Evolutionary conservation across 495 filamentous ascomycete genomes (phyloP).

Genomic region (Bacidia rubella): DNA sequence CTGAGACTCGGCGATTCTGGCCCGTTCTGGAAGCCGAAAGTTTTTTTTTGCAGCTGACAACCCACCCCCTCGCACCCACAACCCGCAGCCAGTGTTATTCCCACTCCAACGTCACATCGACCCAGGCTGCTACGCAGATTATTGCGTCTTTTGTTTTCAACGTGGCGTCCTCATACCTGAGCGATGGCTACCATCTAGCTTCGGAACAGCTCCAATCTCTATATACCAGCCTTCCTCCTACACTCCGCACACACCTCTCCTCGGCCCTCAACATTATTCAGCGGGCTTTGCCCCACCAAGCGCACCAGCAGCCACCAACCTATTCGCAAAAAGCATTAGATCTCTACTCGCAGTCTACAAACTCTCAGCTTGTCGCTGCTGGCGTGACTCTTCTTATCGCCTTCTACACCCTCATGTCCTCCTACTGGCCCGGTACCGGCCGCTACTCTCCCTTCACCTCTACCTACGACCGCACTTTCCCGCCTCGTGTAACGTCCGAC

Average conservation of each 20-base stretch:
- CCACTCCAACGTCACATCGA: neutral
- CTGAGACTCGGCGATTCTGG: neutral
- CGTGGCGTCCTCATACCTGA: slow-evolving; percentile 35
- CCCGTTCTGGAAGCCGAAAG: neutral
- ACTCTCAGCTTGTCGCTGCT: slow-evolving; percentile 31
- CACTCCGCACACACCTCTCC: slow-evolving; percentile 28
- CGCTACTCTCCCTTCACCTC: slow-evolving; percentile 39
- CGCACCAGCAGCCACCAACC: slow-evolving; percentile 17
- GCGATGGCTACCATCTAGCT: slow-evolving; percentile 28
- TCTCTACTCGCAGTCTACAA: slow-evolving; percentile 15
- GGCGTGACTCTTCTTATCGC: slow-evolving; percentile 37
- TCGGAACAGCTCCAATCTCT: slow-evolving; percentile 39
- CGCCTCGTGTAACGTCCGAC: slow-evolving; percentile 54
- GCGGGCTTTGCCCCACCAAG: slow-evolving; percentile 32
- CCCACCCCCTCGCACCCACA: too few species aligned
- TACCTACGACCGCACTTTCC: slow-evolving; percentile 8
- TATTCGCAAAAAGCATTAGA: slow-evolving; percentile 1
- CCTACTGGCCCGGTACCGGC: slow-evolving; percentile 45
- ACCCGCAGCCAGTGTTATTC: too few species aligned
- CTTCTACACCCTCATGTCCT: slow-evolving; percentile 40
- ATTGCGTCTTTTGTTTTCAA: slow-evolving; percentile 16
- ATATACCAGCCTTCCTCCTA: slow-evolving; percentile 37
- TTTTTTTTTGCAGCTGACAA: neutral
- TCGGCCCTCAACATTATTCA: slow-evolving; percentile 22
- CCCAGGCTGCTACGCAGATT: neutral